Conservation (phyloP, 805 yeast species). For the Wickerhamiella bombiphila region DNA sequence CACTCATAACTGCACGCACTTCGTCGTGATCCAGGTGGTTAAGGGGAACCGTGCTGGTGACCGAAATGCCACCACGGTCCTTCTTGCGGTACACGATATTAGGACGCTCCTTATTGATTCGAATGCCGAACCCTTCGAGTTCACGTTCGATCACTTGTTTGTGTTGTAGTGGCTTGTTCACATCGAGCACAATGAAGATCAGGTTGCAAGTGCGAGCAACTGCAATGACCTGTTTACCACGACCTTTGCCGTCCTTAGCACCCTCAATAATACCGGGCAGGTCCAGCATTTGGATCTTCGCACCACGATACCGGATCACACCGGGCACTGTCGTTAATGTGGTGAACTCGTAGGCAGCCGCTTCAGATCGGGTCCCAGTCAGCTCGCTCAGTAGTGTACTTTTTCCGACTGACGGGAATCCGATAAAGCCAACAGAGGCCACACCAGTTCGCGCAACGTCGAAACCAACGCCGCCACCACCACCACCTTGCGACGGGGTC, state of each 20-base stretch:
- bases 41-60: slow-evolving; percentile 84
- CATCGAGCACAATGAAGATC: slow-evolving; percentile 86
- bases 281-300: slow-evolving; percentile 96
- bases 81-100: slow-evolving; percentile 83
- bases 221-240: slow-evolving; percentile 97
- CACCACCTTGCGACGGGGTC: slow-evolving; percentile 61
- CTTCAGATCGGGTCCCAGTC: slow-evolving; percentile 94
- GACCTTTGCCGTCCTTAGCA: slow-evolving; percentile 95
- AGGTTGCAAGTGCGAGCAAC: slow-evolving; percentile 97
- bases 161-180: slow-evolving; percentile 88
- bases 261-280: slow-evolving; percentile 95
- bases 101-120: slow-evolving; percentile 85
- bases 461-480: slow-evolving; percentile 87
- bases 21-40: slow-evolving; percentile 88
- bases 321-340: slow-evolving; percentile 97
- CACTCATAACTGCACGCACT: slow-evolving; percentile 89
- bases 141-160: slow-evolving; percentile 89
- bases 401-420: slow-evolving; percentile 89
- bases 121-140: slow-evolving; percentile 92
- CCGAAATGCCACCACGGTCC: slow-evolving; percentile 90
- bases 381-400: slow-evolving; percentile 66
- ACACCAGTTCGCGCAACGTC: slow-evolving; percentile 99
- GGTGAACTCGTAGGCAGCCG: slow-evolving; percentile 94
- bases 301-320: slow-evolving; percentile 88
- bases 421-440: slow-evolving; percentile 93